Percentiles rank a stretch among this genome's conserved stretches.
phyloP scores from a whole-genome alignment of 2,329 filamentous ascomycete genomes.

The Harringtonia lauricola region DNA sequence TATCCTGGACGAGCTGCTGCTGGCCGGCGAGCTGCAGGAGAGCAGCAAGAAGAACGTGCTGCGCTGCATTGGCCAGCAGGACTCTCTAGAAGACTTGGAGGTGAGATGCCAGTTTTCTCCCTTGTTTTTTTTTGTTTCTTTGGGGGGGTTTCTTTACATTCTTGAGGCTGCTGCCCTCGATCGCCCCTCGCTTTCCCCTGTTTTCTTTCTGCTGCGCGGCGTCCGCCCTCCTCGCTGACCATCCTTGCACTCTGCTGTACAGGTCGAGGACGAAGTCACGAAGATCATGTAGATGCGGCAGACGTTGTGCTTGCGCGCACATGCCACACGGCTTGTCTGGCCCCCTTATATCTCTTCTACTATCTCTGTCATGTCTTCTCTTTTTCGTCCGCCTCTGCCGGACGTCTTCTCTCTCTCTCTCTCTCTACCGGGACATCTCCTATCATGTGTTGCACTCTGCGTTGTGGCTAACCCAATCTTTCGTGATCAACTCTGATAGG shows the following conservation, averaged over 20 bases:
- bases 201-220: neutral
- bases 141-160: too few species aligned
- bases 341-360: too few species aligned
- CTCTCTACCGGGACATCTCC: neutral
- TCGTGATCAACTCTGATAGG: too few species aligned
- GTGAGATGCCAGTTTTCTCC: constrained; percentile 31
- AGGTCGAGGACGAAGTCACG: constrained; percentile 84
- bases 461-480: too few species aligned
- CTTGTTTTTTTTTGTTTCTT: neutral
- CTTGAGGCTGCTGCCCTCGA: too few species aligned
- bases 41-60: constrained; percentile 99
- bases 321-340: too few species aligned
- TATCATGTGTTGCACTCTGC: too few species aligned
- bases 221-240: constrained; percentile 32
- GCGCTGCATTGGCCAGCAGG: constrained; percentile 91
- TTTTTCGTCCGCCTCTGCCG: neutral
- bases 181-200: neutral
- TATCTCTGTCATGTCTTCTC: neutral
- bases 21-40: constrained; percentile 95
- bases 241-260: constrained; percentile 28
- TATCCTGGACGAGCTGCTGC: constrained; percentile 89
- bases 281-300: constrained; percentile 63
- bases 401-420: neutral
- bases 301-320: too few species aligned
- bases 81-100: constrained; percentile 98